Conservation (phyloP, 257 asterid species). For the Gentiana straminea region DNA sequence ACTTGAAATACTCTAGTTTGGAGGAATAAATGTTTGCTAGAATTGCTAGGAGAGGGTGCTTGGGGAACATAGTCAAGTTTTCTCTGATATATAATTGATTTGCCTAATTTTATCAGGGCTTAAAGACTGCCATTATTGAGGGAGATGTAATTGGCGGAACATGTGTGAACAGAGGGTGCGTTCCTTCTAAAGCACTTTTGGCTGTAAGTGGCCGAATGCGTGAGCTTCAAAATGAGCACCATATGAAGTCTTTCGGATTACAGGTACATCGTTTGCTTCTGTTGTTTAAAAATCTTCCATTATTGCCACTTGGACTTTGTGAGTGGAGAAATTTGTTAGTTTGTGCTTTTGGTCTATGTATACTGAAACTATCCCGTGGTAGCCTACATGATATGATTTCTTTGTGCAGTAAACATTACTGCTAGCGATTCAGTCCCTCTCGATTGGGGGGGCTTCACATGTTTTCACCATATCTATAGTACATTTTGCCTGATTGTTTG, state of each 20-base stretch:
- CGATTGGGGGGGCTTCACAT: too few species aligned
- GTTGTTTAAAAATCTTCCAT: not conserved
- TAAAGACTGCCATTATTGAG: conserved; percentile 19
- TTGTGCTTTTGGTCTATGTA: too few species aligned
- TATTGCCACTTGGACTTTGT: not conserved
- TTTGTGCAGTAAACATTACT: not conserved
- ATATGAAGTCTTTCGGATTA: conserved; percentile 50
- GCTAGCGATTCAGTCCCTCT: not conserved
- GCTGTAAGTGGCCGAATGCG: conserved; percentile 64
- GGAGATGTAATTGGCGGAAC: conserved; percentile 24
- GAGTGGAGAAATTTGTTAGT: too few species aligned
- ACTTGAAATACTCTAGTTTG: too few species aligned
- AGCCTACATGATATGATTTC: not conserved
- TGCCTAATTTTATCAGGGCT: conserved; percentile 11
- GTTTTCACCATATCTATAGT: not conserved
- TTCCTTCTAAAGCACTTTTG: conserved; percentile 30
- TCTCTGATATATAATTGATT: not conserved
- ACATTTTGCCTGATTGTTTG: not conserved
- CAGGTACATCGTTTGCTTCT: conserved; percentile 21
- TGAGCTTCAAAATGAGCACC: conserved; percentile 50
- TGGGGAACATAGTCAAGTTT: not conserved
- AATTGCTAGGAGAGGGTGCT: not conserved
- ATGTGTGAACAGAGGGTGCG: conserved; percentile 19
- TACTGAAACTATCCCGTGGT: not conserved
- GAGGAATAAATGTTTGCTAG: too few species aligned